Percentiles rank a stretch among this genome's conserved stretches.
phyloP scores from a whole-genome alignment of 2,329 filamentous ascomycete species.

The Fusarium falciforme region DNA sequence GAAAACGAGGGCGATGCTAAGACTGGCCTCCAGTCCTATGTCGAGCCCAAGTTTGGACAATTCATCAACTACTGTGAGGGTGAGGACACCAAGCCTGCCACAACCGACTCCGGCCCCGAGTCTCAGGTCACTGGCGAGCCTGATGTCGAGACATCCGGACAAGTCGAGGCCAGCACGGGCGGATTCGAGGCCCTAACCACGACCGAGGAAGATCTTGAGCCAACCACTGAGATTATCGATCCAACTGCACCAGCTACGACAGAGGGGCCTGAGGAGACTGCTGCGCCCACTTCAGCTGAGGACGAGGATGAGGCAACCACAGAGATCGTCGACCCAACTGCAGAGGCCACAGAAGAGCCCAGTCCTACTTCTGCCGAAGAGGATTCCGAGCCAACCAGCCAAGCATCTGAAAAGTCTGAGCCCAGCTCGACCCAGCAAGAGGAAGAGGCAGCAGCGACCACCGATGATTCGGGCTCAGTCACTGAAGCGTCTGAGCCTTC shows the following conservation, averaged over 20 bases:
- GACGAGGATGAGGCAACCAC: not conserved
- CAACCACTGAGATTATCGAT: not conserved
- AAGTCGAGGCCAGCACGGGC: constrained; percentile 38
- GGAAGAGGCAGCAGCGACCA: not conserved
- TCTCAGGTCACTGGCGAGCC: constrained; percentile 38
- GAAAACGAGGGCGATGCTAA: constrained; percentile 41
- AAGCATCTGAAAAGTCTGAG: not conserved
- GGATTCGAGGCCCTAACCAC: constrained; percentile 36
- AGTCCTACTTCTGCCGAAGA: not conserved
- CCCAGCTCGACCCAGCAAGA: not conserved
- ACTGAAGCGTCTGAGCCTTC: not conserved
- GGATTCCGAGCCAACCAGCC: not conserved
- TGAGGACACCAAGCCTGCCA: constrained; percentile 28
- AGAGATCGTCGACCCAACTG: not conserved
- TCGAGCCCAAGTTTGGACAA: constrained; percentile 55
- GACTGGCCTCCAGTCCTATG: constrained; percentile 47
- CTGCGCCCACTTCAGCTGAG: constrained; percentile 14
- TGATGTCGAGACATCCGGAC: constrained; percentile 40
- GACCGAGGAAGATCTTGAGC: constrained; percentile 3
- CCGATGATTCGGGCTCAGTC: not conserved
- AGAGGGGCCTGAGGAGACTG: constrained; percentile 1
- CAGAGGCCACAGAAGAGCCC: constrained; percentile 1
- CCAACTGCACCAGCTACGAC: not conserved
- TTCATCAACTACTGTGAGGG: constrained; percentile 59
- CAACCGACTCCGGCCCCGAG: constrained; percentile 31